Conservation (phyloP, 305 asterid species). For the Rubia peregrina region DNA sequence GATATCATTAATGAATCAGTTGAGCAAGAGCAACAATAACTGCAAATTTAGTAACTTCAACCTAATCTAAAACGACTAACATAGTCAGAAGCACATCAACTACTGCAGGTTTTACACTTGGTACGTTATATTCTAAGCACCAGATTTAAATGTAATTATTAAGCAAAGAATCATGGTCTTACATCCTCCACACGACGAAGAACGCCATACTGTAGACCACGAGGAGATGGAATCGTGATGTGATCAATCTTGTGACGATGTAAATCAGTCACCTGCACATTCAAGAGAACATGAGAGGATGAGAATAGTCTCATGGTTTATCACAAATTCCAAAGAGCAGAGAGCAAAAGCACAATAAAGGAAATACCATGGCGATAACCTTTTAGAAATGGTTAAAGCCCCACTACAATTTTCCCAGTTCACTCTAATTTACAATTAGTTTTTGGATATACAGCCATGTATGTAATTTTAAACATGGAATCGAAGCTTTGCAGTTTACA, state of each 20-base stretch:
- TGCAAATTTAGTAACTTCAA: background rate
- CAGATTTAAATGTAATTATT: background rate
- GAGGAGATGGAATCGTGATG: slow-evolving; percentile 81
- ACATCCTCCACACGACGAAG: slow-evolving; percentile 93
- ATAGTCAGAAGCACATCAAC: background rate
- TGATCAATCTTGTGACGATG: slow-evolving; percentile 96
- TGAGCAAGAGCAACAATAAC: background rate
- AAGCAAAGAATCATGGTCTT: slow-evolving; percentile 12
- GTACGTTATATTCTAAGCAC: background rate
- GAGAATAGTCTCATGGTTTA: background rate
- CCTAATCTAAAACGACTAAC: background rate
- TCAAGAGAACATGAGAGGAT: slow-evolving; percentile 5
- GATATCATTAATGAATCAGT: background rate
- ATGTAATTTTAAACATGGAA: background rate
- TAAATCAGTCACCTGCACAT: slow-evolving; percentile 62
- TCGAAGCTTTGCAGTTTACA: background rate
- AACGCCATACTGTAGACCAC: slow-evolving; percentile 72
- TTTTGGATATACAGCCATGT: background rate
- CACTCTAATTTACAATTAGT: background rate
- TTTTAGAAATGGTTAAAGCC: background rate
- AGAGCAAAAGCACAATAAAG: background rate
- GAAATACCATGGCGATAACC: background rate
- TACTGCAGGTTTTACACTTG: background rate
- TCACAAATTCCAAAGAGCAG: background rate
- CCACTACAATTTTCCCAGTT: background rate